Evolutionary conservation across 1,284 basidiomycete species (phyloP), one percentile per base, ranked within the genome.

Genomic region (Sporisorium iseilematis-ciliati): DNA sequence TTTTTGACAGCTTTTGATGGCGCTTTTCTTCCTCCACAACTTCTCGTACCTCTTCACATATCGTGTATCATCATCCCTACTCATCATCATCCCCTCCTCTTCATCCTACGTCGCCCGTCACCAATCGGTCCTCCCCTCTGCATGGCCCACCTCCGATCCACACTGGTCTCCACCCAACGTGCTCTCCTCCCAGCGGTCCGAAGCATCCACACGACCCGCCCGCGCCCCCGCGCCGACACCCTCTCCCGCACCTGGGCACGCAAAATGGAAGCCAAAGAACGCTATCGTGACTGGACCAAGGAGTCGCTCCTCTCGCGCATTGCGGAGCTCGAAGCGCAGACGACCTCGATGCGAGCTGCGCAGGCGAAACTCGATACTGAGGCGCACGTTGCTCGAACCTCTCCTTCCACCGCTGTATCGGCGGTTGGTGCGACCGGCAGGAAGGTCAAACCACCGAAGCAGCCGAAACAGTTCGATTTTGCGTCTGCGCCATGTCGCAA

Each of bases 401-500:
- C 29, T 11, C 12, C 52, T 7, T 14, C 29, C 20, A 14, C 51
- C 35, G 25, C 54, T 12, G 35, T 6, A n/a, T 38, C 1, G 20
- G 14, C 25, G 43, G 33, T 21, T 18, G 43, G 10, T 4, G 4
- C 35, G 16, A n/a, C 40, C 4, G 40, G 23, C 8, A 41, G 40
- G 23, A 60, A 61, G 8, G 21, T 31, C 67, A 70, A 54, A 65
- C 35, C 56, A 23, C 55, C 67, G 38, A 73, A 75, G 54, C 59
- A 58, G 29, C 57, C 68, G 1, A 65, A 77, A 18, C 56, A 57
- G 11, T 91, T 92, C 84, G 86, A 91, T 75, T 92, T 94, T 82
- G 85, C 89, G n/a, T 85, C 88, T 2, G 89, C 93, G 25, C 77
- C 92, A 2, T 89, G 89, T 43, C 91, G 93, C 64, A 97, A 97